A percentile compares a stretch with the other conserved stretches of the same genome.
phyloP scores from a whole-genome alignment of 2,329 filamentous ascomycete genomes.

The Aspergillus melleus region DNA sequence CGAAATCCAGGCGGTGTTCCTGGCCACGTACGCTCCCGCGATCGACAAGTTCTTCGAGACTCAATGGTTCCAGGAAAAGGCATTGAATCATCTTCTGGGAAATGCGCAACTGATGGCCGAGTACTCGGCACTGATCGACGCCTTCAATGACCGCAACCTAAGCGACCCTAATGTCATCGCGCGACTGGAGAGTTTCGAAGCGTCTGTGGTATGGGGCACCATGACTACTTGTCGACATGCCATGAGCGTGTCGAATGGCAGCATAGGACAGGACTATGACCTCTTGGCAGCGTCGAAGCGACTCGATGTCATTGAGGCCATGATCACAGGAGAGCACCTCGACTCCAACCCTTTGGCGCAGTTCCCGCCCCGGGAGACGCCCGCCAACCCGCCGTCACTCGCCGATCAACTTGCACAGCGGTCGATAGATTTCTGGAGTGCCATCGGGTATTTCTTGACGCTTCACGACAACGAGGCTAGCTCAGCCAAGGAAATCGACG shows the following conservation, averaged over 20 bases:
- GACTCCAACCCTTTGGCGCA: constrained; percentile 49
- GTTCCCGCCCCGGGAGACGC: constrained; percentile 41
- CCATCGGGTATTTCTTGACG: constrained; percentile 70
- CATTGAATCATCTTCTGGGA: constrained; percentile 53
- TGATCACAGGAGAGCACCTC: constrained; percentile 72
- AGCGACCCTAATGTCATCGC: constrained; percentile 38
- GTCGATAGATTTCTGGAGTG: constrained; percentile 80
- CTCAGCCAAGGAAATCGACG: constrained; percentile 60
- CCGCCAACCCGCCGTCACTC: constrained; percentile 35
- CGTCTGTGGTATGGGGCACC: constrained; percentile 61
- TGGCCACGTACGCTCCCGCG: constrained; percentile 72
- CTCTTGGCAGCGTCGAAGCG: constrained; percentile 66
- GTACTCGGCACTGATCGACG: constrained; percentile 64
- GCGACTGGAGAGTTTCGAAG: constrained; percentile 54
- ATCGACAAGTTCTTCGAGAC: constrained; percentile 79
- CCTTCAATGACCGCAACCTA: constrained; percentile 42
- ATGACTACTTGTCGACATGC: constrained; percentile 54
- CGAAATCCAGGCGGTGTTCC: constrained; percentile 71
- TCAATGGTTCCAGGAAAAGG: constrained; percentile 70
- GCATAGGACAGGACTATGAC: constrained; percentile 54
- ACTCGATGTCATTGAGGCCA: constrained; percentile 71
- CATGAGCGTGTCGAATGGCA: constrained; percentile 37
- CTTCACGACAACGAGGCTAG: constrained; percentile 60
- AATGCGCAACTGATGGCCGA: constrained; percentile 64
- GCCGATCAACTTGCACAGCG: constrained; percentile 57